Percentiles rank a stretch among this genome's conserved stretches.
These are phyloP conservation scores for Carex myosuroides DNA, from an alignment of 176 grass and related monocot genomes.

Conservation along the genomic window DNA sequence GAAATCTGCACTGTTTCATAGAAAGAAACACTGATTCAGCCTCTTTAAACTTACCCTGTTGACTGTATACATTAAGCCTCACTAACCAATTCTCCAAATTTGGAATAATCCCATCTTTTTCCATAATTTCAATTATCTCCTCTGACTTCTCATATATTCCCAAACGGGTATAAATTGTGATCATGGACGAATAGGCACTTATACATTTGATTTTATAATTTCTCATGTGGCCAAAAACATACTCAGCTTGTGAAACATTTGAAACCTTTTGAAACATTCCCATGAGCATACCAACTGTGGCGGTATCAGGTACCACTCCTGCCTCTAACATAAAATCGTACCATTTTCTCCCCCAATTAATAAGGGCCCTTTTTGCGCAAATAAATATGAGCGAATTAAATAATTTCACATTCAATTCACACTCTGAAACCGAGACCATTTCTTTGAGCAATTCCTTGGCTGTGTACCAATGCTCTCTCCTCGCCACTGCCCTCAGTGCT, in stretches of 20 bases:
- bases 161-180: slow-evolving; percentile 62
- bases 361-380: slow-evolving; percentile 68
- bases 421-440: slow-evolving; percentile 48
- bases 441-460: slow-evolving; percentile 57
- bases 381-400: slow-evolving; percentile 83
- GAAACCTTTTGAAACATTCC: slow-evolving; percentile 71
- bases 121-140: slow-evolving; percentile 53
- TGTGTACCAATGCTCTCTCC: slow-evolving; percentile 75
- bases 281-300: slow-evolving; percentile 91
- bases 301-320: slow-evolving; percentile 50
- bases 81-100: slow-evolving; percentile 89
- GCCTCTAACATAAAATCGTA: slow-evolving; percentile 59
- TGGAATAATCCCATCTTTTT: slow-evolving; percentile 50
- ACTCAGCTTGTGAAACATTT: slow-evolving; percentile 51
- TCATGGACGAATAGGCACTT: slow-evolving; percentile 73
- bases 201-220: slow-evolving; percentile 44
- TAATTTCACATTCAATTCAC: slow-evolving; percentile 43
- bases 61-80: slow-evolving; percentile 63
- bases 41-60: slow-evolving; percentile 75
- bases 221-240: slow-evolving; percentile 62
- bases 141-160: slow-evolving; percentile 57
- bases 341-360: slow-evolving; percentile 80
- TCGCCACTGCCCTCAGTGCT: slow-evolving; percentile 61
- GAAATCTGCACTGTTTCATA: slow-evolving; percentile 42
- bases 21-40: slow-evolving; percentile 46